These are phyloP conservation scores for Pleurotus citrinopileatus DNA, from an alignment of 768 basidiomycete genomes.

Conservation along the genomic window DNA sequence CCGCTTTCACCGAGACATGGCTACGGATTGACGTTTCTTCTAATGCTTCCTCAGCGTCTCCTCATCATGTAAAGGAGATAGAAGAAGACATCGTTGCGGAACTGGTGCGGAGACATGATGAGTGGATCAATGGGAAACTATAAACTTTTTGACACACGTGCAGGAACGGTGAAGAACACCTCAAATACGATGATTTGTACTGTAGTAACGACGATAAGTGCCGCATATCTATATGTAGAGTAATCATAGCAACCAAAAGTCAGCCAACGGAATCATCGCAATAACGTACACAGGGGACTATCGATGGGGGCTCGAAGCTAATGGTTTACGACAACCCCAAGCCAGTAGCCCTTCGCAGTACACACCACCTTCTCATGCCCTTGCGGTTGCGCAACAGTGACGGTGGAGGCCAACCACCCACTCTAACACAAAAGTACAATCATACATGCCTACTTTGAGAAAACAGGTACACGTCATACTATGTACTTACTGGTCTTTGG, in stretches of 20 bases:
- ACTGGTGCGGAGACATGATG: slow-evolving; percentile 68
- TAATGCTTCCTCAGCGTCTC: slow-evolving; percentile 28
- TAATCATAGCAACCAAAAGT: neutral
- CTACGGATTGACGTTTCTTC: slow-evolving; percentile 52
- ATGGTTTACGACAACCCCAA: too few relatives aligned
- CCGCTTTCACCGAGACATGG: slow-evolving; percentile 55
- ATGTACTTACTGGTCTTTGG: too few relatives aligned
- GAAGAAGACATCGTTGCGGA: slow-evolving; percentile 88
- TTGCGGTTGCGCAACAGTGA: too few relatives aligned
- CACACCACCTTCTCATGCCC: too few relatives aligned
- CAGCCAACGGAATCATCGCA: neutral
- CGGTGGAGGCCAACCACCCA: too few relatives aligned
- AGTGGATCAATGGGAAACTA: slow-evolving; percentile 75
- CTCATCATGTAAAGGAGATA: slow-evolving; percentile 65
- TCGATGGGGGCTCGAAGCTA: too few relatives aligned
- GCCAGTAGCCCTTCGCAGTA: too few relatives aligned
- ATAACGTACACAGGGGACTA: neutral
- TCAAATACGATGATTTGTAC: too few relatives aligned
- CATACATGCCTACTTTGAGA: too few relatives aligned
- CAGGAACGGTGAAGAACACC: neutral
- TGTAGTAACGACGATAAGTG: neutral
- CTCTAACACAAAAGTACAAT: too few relatives aligned
- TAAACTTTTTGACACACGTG: neutral
- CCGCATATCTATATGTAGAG: neutral
- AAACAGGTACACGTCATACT: too few relatives aligned